These are phyloP conservation scores for Phytophthora macrochlamydospora DNA, from an alignment of 352 stramenopile species.

Conservation along the genomic window DNA sequence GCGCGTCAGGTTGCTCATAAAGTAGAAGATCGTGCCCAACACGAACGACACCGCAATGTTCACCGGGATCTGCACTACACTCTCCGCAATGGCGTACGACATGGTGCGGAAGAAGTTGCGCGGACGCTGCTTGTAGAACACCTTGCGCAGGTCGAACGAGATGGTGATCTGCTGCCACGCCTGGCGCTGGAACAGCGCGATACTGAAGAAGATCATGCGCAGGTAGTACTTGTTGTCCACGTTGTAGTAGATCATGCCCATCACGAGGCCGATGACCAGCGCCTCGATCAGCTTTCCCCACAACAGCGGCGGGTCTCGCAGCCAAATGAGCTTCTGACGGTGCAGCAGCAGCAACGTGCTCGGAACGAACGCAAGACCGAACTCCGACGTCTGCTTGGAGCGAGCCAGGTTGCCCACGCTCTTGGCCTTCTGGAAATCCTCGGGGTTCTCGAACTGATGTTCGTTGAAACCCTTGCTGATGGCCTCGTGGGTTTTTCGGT, in stretches of 20 bases:
- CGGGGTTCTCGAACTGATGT: constrained; percentile 55
- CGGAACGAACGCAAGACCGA: constrained; percentile 46
- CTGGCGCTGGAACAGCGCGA: constrained; percentile 46
- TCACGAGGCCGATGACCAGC: constrained; percentile 73
- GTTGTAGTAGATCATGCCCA: constrained; percentile 79
- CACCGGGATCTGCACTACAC: background rate
- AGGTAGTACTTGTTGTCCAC: constrained; percentile 64
- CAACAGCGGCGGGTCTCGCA: constrained; percentile 59
- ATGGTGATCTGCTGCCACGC: too few species aligned
- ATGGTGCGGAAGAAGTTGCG: too few species aligned
- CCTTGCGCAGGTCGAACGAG: too few species aligned
- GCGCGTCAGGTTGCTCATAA: constrained; percentile 81
- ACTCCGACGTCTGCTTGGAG: constrained; percentile 59
- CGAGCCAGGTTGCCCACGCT: constrained; percentile 49
- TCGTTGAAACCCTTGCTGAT: constrained; percentile 64
- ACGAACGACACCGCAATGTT: constrained; percentile 68
- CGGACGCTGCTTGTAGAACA: too few species aligned
- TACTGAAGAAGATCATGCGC: constrained; percentile 76
- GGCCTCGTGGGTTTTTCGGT: constrained; percentile 55
- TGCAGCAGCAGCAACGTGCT: constrained; percentile 61
- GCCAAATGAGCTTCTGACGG: constrained; percentile 70
- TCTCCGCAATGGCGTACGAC: too few species aligned
- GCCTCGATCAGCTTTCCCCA: constrained; percentile 71
- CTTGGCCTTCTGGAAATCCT: constrained; percentile 66
- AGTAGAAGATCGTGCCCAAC: constrained; percentile 86